Percentiles rank a stretch among this genome's conserved stretches.
phyloP scores from a whole-genome alignment of 371 early-diverging fungal species.

The Nosema granulosis region DNA sequence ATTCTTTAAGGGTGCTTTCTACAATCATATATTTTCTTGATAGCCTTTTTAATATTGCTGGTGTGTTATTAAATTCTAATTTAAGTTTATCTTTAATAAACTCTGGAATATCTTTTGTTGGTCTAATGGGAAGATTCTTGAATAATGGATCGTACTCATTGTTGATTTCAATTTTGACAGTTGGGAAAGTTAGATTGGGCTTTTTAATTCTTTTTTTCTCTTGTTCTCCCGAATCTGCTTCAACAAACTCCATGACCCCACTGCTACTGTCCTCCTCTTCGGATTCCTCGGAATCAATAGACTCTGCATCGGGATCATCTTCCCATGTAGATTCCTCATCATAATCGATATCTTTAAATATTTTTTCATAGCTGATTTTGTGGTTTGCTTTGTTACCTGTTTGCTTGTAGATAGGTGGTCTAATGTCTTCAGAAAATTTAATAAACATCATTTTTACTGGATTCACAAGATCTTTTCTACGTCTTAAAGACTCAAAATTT shows the following conservation, averaged over 20 bases:
- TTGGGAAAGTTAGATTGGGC: slow-evolving; percentile 4
- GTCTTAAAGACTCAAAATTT: neutral
- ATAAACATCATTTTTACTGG: slow-evolving; percentile 24
- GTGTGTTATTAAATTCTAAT: neutral
- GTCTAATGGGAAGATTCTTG: neutral
- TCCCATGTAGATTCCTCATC: slow-evolving; percentile 32
- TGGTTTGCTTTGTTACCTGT: neutral
- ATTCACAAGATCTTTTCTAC: slow-evolving; percentile 24
- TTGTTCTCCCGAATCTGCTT: neutral
- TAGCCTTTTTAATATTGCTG: neutral
- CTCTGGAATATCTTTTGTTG: neutral
- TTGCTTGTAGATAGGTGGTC: slow-evolving; percentile 1
- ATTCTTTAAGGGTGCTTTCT: neutral
- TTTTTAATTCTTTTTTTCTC: neutral
- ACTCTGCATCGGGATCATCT: slow-evolving; percentile 7
- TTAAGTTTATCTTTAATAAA: neutral
- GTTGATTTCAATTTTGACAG: neutral
- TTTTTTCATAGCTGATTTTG: neutral
- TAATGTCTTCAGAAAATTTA: neutral
- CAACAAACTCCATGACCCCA: neutral
- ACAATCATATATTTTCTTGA: neutral
- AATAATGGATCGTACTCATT: neutral
- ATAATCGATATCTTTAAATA: slow-evolving; percentile 17
- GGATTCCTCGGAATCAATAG: slow-evolving; percentile 1
- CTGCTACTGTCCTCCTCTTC: slow-evolving; percentile 6